Percentiles rank a stretch among this genome's conserved stretches.
Evolutionary conservation across 2,329 filamentous ascomycete genomes (phyloP).

Genomic region (Nothopassalora personata): DNA sequence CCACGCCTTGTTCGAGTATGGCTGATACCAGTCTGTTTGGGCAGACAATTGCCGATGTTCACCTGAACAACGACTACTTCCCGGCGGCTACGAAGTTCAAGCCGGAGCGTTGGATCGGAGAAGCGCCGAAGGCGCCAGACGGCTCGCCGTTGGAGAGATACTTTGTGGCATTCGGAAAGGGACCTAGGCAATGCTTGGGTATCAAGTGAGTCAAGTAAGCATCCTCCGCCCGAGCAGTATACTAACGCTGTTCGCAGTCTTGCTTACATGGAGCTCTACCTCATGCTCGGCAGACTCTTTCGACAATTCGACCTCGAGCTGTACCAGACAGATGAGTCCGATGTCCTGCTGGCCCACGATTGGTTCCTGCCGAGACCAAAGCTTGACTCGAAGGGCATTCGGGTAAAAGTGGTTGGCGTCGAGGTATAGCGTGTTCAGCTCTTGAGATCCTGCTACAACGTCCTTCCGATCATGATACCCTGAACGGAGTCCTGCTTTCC

Average conservation of each 20-base stretch:
- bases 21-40: too few species aligned
- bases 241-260: slow-evolving; percentile 8
- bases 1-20: too few species aligned
- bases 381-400: slow-evolving; percentile 21
- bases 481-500: not conserved
- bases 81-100: slow-evolving; percentile 28
- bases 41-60: slow-evolving; percentile 26
- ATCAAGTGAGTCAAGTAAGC: slow-evolving; percentile 16
- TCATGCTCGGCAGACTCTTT: slow-evolving; percentile 18
- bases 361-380: slow-evolving; percentile 20
- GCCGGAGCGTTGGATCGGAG: slow-evolving; percentile 34
- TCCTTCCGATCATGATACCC: not conserved
- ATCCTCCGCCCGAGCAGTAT: not conserved
- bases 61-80: slow-evolving; percentile 32
- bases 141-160: slow-evolving; percentile 27
- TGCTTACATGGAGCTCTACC: slow-evolving; percentile 25
- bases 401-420: slow-evolving; percentile 14
- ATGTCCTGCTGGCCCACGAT: slow-evolving; percentile 18
- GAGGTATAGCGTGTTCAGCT: not conserved
- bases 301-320: slow-evolving; percentile 21
- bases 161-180: slow-evolving; percentile 36
- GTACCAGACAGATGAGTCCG: slow-evolving; percentile 15
- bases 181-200: slow-evolving; percentile 31
- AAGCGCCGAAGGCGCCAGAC: slow-evolving; percentile 17
- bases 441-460: not conserved